Conservation (phyloP, 1,284 basidiomycete species). For the Paramarasmius palmivorus region DNA sequence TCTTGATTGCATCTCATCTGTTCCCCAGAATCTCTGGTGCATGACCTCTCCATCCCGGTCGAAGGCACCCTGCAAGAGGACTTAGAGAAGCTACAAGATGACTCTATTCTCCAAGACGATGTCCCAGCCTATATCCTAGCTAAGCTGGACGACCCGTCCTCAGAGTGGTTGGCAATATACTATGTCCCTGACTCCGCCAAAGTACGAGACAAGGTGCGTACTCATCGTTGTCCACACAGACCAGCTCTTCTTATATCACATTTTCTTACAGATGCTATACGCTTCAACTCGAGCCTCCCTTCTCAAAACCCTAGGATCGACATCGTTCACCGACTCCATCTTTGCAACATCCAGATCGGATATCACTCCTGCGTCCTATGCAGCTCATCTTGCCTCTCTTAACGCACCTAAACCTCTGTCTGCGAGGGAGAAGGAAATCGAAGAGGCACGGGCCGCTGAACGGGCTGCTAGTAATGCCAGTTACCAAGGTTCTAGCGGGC, state of each 20-base stretch:
- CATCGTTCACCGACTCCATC: constrained; percentile 74
- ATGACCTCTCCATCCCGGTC: constrained; percentile 47
- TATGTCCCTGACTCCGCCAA: constrained; percentile 78
- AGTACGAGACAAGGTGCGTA: constrained; percentile 71
- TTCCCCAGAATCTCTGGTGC: constrained; percentile 63
- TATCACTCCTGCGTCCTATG: constrained; percentile 66
- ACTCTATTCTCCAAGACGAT: constrained; percentile 51
- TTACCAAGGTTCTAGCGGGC: constrained; percentile 58
- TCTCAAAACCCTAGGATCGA: constrained; percentile 75
- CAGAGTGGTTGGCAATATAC: constrained; percentile 70
- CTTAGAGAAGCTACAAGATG: constrained; percentile 52
- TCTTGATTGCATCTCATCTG: constrained; percentile 26
- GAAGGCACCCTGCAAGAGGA: constrained; percentile 59
- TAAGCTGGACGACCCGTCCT: constrained; percentile 55
- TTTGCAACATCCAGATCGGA: constrained; percentile 81
- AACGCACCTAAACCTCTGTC: constrained; percentile 81
- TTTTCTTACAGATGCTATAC: constrained; percentile 81
- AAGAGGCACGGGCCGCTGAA: constrained; percentile 75
- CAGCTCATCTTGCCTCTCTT: constrained; percentile 71
- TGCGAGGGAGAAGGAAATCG: constrained; percentile 78
- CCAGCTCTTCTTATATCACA: constrained; percentile 1
- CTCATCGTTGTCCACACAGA: not conserved
- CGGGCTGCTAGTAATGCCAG: constrained; percentile 32
- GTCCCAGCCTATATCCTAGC: constrained; percentile 74
- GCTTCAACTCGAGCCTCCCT: constrained; percentile 81